Evolutionary conservation across 805 yeast species (phyloP).

Genomic region (Wickerhamiella vanderwaltii): DNA sequence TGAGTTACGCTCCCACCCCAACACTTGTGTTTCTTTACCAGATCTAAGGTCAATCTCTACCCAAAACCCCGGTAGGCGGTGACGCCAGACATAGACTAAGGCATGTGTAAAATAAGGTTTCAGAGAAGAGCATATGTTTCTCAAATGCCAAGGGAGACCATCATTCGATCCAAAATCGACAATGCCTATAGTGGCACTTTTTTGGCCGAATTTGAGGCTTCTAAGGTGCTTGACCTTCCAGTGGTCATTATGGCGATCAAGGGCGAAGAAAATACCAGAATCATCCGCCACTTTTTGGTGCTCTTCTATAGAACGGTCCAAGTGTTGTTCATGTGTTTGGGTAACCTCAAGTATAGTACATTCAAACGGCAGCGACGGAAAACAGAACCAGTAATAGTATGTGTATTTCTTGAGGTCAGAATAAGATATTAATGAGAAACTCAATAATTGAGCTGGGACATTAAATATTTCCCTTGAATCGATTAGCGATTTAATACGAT

Average conservation of each 20-base stretch:
- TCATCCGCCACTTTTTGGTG: slow-evolving; percentile 1
- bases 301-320: slow-evolving; percentile 7
- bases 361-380: slow-evolving; percentile 39
- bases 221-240: slow-evolving; percentile 5
- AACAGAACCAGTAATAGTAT: slow-evolving; percentile 82
- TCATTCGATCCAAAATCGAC: slow-evolving; percentile 27
- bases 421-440: slow-evolving; percentile 49
- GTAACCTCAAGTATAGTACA: background rate
- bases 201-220: background rate
- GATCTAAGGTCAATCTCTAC: slow-evolving; percentile 17
- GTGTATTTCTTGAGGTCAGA: slow-evolving; percentile 83
- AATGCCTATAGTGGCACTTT: slow-evolving; percentile 12
- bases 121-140: slow-evolving; percentile 45
- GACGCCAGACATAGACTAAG: slow-evolving; percentile 33
- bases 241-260: slow-evolving; percentile 2
- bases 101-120: slow-evolving; percentile 28
- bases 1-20: slow-evolving; percentile 86
- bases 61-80: slow-evolving; percentile 24
- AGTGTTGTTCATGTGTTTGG: background rate
- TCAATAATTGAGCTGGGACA: slow-evolving; percentile 33
- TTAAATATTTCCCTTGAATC: slow-evolving; percentile 27
- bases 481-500: slow-evolving; percentile 25
- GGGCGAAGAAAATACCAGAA: slow-evolving; percentile 12
- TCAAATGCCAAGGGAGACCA: slow-evolving; percentile 33
- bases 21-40: slow-evolving; percentile 32